Conservation (phyloP, 2,329 filamentous ascomycete genomes). For the Colletotrichum sp. region DNA sequence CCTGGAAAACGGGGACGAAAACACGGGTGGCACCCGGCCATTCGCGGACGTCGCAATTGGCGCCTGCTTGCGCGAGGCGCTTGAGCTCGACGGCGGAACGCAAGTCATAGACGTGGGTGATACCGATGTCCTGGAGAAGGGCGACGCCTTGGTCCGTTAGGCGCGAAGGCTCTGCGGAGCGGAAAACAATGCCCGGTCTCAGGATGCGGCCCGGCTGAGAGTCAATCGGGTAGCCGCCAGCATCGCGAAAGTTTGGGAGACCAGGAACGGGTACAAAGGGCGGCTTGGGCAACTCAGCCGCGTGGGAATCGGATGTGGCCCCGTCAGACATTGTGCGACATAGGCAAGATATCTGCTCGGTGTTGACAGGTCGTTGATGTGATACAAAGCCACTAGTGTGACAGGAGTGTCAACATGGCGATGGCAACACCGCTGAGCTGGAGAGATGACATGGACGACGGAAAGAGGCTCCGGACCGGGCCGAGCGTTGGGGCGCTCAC, state of each 20-base stretch:
- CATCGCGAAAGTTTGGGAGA: constrained; percentile 71
- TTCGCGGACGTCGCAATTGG: constrained; percentile 30
- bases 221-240: constrained; percentile 62
- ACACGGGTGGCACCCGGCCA: constrained; percentile 49
- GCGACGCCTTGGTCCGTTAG: constrained; percentile 58
- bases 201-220: constrained; percentile 42
- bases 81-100: constrained; percentile 66
- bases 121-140: constrained; percentile 58
- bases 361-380: neutral
- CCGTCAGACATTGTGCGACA: neutral
- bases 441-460: neutral
- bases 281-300: constrained; percentile 27
- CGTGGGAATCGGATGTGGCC: neutral
- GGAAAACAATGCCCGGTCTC: constrained; percentile 63
- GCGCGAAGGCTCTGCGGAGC: constrained; percentile 69
- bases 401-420: neutral
- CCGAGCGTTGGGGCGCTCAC: neutral
- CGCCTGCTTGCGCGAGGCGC: constrained; percentile 28
- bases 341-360: neutral
- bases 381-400: neutral
- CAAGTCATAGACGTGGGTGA: constrained; percentile 72
- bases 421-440: neutral
- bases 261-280: constrained; percentile 60
- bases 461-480: neutral
- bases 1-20: constrained; percentile 69